Conservation (phyloP, 805 yeast genomes). For the Sugiyamaella americana region DNA sequence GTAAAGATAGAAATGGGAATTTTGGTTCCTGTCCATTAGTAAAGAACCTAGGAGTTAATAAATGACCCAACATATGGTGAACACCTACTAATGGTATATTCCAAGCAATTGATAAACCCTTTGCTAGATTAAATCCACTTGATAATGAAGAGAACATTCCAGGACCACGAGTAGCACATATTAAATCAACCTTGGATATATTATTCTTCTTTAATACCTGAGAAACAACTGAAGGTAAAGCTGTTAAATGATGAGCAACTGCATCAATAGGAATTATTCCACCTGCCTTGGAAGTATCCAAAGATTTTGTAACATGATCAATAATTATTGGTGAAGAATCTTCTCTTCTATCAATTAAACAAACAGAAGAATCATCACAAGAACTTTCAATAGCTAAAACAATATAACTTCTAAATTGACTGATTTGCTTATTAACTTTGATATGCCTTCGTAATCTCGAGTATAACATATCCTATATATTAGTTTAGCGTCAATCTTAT, state of each 20-base stretch:
- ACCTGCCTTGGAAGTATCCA: constrained; percentile 61
- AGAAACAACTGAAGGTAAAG: constrained; percentile 47
- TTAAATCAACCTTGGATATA: constrained; percentile 45
- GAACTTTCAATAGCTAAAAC: constrained; percentile 88
- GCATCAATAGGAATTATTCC: constrained; percentile 90
- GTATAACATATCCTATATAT: too few species aligned
- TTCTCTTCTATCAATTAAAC: constrained; percentile 51
- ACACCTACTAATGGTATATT: constrained; percentile 76
- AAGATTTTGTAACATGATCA: constrained; percentile 56
- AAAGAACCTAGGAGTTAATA: constrained; percentile 56
- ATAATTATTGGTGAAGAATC: constrained; percentile 43
- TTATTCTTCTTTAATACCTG: constrained; percentile 35
- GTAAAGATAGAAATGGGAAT: constrained; percentile 64
- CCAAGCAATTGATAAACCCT: constrained; percentile 80
- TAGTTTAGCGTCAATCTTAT: too few species aligned
- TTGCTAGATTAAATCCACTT: constrained; percentile 76
- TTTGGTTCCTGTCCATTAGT: constrained; percentile 54
- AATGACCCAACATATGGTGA: constrained; percentile 94
- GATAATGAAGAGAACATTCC: constrained; percentile 90
- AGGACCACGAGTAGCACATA: constrained; percentile 92
- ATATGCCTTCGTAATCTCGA: too few species aligned
- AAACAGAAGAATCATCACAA: constrained; percentile 92
- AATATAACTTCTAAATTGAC: constrained; percentile 18
- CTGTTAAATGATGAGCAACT: constrained; percentile 63
- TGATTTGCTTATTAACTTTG: too few species aligned